Evolutionary conservation across 768 basidiomycete species (phyloP), one percentile per base, ranked within the genome.

Genomic region (Auricularia auricula-judae): DNA sequence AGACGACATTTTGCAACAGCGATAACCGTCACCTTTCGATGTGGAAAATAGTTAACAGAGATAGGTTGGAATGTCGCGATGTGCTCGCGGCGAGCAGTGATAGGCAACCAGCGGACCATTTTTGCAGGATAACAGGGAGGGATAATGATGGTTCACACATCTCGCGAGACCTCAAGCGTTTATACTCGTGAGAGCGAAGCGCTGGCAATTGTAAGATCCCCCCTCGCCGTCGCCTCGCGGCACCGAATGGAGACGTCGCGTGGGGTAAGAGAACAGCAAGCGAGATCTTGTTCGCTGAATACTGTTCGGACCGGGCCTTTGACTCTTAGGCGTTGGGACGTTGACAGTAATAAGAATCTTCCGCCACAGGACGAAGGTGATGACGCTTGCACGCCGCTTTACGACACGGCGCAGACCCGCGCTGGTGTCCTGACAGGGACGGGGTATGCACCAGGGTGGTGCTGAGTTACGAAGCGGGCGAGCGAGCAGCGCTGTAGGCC

Each of bases 41-140:
- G 68, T 4, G 67, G 67, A 43, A 73, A 73, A 64, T 73, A 71
- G 51, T 72, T 73, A 18, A 72, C 70, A 3, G 70, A 71, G 16
- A 73, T 8, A 34, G 56, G 56, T 12, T n/a, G 16, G 56, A 59
- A 14, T 21, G 7, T 59, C 10, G 23, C 14, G 3, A 54, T 18
- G 10, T 54, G 53, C 56, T 14, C 21, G 56, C 29, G 56, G 33
- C 56, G 56, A 59, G 56, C 14, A 1, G 34, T 23, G 3, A 59
- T 59, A 18, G 47, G 47, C 18, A 51, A 18, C 47, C 47, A 51
- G 47, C 47, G 47, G 47, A 51, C 47, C 47, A 51, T 51, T 51
- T 51, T 51, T 18, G 47, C 47, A 42, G 39, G 39, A 51, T 8
- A 51, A 18, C 4, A 21, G 14, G 18, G 47, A 51, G 47, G 47